Evolutionary conservation across 805 yeast species (phyloP).

Genomic region (Komagataella mondaviorum): DNA sequence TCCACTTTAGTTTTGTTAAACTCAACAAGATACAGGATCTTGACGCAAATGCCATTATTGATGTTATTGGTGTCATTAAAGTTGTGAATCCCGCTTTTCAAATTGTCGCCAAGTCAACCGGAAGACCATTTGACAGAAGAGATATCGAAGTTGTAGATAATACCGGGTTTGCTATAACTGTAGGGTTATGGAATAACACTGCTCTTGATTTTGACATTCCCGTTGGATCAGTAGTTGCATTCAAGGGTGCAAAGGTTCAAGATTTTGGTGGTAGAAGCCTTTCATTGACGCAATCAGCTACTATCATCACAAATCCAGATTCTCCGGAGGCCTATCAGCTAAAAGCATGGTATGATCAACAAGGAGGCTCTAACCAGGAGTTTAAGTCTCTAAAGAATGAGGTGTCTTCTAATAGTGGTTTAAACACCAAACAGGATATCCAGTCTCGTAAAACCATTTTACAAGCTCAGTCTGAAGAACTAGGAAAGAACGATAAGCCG

Average conservation of each 20-base stretch:
- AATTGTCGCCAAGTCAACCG: slow-evolving; percentile 76
- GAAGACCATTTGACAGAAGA: slow-evolving; percentile 86
- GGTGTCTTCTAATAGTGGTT: slow-evolving; percentile 18
- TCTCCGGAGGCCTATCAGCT: slow-evolving; percentile 75
- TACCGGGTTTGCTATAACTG: slow-evolving; percentile 55
- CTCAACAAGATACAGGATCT: slow-evolving; percentile 51
- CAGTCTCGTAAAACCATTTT: slow-evolving; percentile 51
- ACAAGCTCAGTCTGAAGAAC: slow-evolving; percentile 49
- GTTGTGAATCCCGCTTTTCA: slow-evolving; percentile 64
- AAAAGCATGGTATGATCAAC: slow-evolving; percentile 90
- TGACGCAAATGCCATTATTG: slow-evolving; percentile 63
- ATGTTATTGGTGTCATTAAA: slow-evolving; percentile 79
- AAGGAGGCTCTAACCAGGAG: slow-evolving; percentile 41
- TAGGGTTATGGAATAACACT: slow-evolving; percentile 84
- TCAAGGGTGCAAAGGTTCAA: slow-evolving; percentile 80
- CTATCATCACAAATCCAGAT: slow-evolving; percentile 73
- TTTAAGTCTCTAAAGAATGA: slow-evolving; percentile 55
- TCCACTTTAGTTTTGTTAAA: slow-evolving; percentile 64
- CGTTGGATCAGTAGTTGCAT: slow-evolving; percentile 76
- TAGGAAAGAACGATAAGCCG: slow-evolving; percentile 66
- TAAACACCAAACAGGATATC: slow-evolving; percentile 22
- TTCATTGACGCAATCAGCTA: slow-evolving; percentile 68
- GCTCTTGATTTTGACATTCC: slow-evolving; percentile 68
- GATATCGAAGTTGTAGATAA: slow-evolving; percentile 81
- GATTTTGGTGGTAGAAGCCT: slow-evolving; percentile 83